A percentile compares a stretch with the other conserved stretches of the same genome.
Conservation (phyloP, 1,139 yeast species). For the Suhomyces atakaporum region DNA sequence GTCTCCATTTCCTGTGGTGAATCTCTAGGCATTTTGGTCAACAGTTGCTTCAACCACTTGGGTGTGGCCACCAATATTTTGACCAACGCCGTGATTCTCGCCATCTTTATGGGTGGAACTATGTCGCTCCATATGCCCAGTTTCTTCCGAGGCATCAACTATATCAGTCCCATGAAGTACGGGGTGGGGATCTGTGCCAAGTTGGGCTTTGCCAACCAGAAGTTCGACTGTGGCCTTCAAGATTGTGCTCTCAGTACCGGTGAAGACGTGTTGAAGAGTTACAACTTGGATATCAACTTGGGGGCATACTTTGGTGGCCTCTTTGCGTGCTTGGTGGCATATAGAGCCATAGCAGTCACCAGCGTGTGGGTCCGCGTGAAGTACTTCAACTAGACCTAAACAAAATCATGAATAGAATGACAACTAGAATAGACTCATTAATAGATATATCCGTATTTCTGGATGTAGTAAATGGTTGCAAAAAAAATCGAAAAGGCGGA, state of each 20-base stretch:
- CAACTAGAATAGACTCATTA: no score
- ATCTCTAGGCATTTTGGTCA: constrained; percentile 26
- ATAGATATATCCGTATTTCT: no score
- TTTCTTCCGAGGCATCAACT: constrained; percentile 27
- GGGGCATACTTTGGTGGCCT: constrained; percentile 29
- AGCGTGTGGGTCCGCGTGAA: constrained; percentile 20
- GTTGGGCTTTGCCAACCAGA: constrained; percentile 36
- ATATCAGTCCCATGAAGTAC: constrained; percentile 27
- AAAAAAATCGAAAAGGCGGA: no score
- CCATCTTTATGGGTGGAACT: constrained; percentile 31
- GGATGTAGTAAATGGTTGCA: no score
- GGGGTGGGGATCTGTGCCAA: constrained; percentile 35
- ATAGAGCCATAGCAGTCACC: constrained; percentile 22
- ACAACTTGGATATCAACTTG: constrained; percentile 30
- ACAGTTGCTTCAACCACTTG: constrained; percentile 24
- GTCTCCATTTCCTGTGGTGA: constrained; percentile 26
- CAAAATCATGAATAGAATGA: no score
- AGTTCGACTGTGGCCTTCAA: constrained; percentile 31
- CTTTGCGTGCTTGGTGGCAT: constrained; percentile 21
- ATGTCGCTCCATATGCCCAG: constrained; percentile 30
- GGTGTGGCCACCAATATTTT: constrained; percentile 29
- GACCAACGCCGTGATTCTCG: constrained; percentile 21
- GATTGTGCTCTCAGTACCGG: constrained; percentile 40
- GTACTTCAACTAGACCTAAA: constrained; percentile 15
- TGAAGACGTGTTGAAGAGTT: constrained; percentile 34